Evolutionary conservation across 305 asterid species (phyloP).

Genomic region (Caryopteris hybrid): DNA sequence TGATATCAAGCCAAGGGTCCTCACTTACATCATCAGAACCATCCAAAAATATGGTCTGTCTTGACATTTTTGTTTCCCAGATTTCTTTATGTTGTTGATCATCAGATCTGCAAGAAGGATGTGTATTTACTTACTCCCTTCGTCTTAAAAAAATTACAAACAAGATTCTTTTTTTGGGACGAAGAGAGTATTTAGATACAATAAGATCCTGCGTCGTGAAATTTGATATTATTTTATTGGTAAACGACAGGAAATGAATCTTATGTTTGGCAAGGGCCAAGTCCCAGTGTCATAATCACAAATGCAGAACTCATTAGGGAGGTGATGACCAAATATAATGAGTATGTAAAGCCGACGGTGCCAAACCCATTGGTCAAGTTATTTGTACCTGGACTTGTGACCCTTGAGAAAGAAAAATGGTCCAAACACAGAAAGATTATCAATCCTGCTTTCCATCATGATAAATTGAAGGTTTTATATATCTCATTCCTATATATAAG

Average conservation of each 20-base stretch:
- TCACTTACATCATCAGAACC: background rate
- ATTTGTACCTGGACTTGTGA: background rate
- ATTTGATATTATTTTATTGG: no score
- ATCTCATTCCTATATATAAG: background rate
- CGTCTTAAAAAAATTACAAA: no score
- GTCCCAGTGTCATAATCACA: background rate
- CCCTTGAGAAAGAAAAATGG: background rate
- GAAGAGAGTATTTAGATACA: no score
- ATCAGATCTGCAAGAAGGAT: no score
- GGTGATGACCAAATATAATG: background rate
- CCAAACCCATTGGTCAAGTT: background rate
- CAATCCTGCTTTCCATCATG: slow-evolving; percentile 10
- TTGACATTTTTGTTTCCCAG: no score
- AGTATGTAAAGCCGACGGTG: background rate
- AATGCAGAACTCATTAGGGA: background rate
- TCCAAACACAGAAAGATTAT: slow-evolving; percentile 11
- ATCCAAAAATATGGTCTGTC: background rate
- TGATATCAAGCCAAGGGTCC: slow-evolving; percentile 11
- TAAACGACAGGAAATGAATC: background rate
- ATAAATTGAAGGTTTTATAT: background rate
- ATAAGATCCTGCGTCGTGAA: no score
- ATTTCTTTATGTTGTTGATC: no score
- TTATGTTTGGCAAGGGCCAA: slow-evolving; percentile 5
- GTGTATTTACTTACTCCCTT: no score
- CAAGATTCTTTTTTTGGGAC: no score